phyloP scores from a whole-genome alignment of 2,329 filamentous ascomycete species.

The Monascus ruber region DNA sequence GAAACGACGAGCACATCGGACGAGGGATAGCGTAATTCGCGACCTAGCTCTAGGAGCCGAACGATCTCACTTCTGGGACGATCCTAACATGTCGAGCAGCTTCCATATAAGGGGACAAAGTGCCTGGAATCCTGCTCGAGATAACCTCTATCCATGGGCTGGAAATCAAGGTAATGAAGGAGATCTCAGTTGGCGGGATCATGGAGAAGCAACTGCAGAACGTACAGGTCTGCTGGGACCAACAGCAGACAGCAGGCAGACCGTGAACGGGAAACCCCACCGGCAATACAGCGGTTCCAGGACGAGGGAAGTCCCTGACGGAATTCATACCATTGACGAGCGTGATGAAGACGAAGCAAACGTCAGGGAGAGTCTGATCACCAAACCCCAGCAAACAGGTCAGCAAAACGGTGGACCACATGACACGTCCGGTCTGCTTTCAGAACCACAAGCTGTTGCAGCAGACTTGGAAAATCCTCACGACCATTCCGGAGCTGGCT shows the following conservation, averaged over 20 bases:
- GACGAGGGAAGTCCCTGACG: conserved; percentile 38
- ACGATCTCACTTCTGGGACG: conserved; percentile 34
- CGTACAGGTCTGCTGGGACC: conserved; percentile 32
- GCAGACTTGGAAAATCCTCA: too few relatives aligned
- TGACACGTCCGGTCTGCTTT: neutral
- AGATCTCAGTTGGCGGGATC: conserved; percentile 15
- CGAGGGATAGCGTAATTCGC: conserved; percentile 45
- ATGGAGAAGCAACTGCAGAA: conserved; percentile 24
- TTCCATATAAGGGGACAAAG: conserved; percentile 12
- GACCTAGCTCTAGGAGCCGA: conserved; percentile 42
- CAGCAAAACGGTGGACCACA: conserved; percentile 1
- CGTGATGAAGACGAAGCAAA: conserved; percentile 46
- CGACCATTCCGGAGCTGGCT: conserved; percentile 5
- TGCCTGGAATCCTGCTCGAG: conserved; percentile 6
- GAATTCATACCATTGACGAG: conserved; percentile 54
- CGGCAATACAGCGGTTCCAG: conserved; percentile 38
- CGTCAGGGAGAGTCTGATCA: conserved; percentile 1
- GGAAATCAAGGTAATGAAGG: conserved; percentile 8
- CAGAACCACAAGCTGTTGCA: too few relatives aligned
- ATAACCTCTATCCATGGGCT: conserved; percentile 19
- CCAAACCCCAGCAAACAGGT: conserved; percentile 1
- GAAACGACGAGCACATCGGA: conserved; percentile 31
- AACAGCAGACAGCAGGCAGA: conserved; percentile 27
- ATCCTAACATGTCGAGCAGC: conserved; percentile 28
- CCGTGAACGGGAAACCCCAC: conserved; percentile 26